Evolutionary conservation across 2,329 filamentous ascomycete genomes (phyloP), one percentile per base, ranked within the genome.

Genomic region (Torrubiellomyces zombiae): DNA sequence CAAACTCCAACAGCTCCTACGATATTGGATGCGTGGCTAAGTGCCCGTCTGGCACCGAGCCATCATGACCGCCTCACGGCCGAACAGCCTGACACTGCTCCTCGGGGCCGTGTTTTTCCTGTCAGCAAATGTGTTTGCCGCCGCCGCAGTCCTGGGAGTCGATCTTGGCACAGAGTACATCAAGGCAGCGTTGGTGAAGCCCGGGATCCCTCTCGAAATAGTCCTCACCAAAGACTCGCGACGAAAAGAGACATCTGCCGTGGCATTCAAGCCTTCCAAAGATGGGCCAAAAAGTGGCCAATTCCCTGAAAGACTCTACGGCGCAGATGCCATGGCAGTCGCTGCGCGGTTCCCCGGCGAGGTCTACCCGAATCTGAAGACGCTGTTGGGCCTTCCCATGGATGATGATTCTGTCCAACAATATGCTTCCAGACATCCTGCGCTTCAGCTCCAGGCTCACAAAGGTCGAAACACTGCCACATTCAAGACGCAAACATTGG

Each of bases 221-320:
- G 86, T 98, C 49, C 67, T 94, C 28, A 94, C 85, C 16, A 98
- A 95, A 50, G 89, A 98, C 56, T 94, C 89, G 16, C 80, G 92
- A 51, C 77, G 89, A 45, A 98, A 98, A 61, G 89, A 98, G 51
- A 69, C 68, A 14, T 81, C 85, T 2, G 85, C 83, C 20, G 73
- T 98, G 38, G 78, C 82, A 21, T 95, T 98, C 59, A 95, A 98
- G 56, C 82, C 85, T 18, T 63, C 70, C n/a, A 67, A 67, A 39
- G 58, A 65, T 41, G 67, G 65, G 27, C 60, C 69, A 30, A 65
- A 67, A 42, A 59, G 60, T 37, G 74, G 68, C 26, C 54, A 59
- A 11, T 94, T 77, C 48, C 89, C 89, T 19, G 89, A 98, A 55
- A 67, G 89, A 42, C 67, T 77, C 30, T 98, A 95, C 47, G 89